These are phyloP conservation scores for Omphalotus olearius DNA, from an alignment of 1,284 basidiomycete species.

Conservation along the genomic window DNA sequence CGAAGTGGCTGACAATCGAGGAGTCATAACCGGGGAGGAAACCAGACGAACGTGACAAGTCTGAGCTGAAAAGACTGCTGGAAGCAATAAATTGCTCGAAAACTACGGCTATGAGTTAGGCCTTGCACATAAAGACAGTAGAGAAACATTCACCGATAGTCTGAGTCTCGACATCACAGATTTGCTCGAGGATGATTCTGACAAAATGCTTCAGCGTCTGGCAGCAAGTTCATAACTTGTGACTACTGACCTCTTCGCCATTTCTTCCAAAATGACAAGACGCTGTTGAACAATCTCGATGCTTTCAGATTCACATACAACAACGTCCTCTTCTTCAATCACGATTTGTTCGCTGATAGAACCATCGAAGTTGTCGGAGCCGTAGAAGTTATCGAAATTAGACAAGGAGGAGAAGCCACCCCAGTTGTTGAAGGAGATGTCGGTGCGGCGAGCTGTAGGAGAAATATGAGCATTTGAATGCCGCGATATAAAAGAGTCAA, in stretches of 20 bases:
- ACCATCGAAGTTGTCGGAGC: slow-evolving; percentile 17
- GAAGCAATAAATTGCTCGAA: slow-evolving; percentile 14
- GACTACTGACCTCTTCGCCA: slow-evolving; percentile 24
- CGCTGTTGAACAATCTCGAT: slow-evolving; percentile 25
- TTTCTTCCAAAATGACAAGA: slow-evolving; percentile 23
- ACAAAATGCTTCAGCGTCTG: not conserved
- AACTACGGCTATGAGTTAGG: slow-evolving; percentile 1
- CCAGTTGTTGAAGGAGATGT: slow-evolving; percentile 12
- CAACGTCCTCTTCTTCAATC: slow-evolving; percentile 17
- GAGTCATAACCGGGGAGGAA: slow-evolving; percentile 10
- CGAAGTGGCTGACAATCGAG: slow-evolving; percentile 12
- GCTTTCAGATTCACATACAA: slow-evolving; percentile 20
- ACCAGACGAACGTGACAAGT: slow-evolving; percentile 3
- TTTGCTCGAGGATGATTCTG: slow-evolving; percentile 33
- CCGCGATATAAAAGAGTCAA: not conserved
- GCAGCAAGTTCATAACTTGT: not conserved
- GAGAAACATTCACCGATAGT: slow-evolving; percentile 17
- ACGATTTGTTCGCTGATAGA: slow-evolving; percentile 12
- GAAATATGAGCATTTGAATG: not conserved
- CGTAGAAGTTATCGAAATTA: slow-evolving; percentile 20
- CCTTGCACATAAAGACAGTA: not conserved
- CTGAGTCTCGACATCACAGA: slow-evolving; percentile 30
- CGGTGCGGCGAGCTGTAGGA: slow-evolving; percentile 6
- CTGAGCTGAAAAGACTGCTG: slow-evolving; percentile 19
- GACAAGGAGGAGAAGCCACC: slow-evolving; percentile 17